phyloP scores from a whole-genome alignment of 2,329 filamentous ascomycete genomes.

The Trichoderma semiorbis region DNA sequence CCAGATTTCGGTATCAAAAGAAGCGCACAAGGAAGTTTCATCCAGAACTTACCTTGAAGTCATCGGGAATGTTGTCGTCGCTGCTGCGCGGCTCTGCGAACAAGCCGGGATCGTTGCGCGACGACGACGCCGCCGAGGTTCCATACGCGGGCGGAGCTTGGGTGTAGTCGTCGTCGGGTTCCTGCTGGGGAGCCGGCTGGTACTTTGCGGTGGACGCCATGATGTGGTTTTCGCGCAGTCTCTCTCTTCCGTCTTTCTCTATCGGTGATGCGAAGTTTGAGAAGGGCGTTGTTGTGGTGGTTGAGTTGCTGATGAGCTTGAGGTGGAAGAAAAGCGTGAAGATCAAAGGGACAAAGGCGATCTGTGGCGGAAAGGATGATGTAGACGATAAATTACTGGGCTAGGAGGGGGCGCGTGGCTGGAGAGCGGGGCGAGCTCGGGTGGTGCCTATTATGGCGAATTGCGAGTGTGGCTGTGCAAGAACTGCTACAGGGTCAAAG shows the following conservation, averaged over 20 bases:
- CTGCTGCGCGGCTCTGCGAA: constrained; percentile 69
- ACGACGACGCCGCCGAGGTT: constrained; percentile 49
- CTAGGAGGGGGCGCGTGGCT: constrained; percentile 19
- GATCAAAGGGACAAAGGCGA: constrained; percentile 6
- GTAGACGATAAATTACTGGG: constrained; percentile 10
- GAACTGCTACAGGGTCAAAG: neutral
- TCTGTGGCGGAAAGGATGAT: constrained; percentile 20
- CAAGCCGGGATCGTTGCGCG: constrained; percentile 55
- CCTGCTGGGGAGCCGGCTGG: constrained; percentile 75
- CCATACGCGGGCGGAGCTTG: constrained; percentile 80
- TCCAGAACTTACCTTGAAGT: constrained; percentile 71
- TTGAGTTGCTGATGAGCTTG: neutral
- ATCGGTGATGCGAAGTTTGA: neutral
- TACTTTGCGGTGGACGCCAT: constrained; percentile 83
- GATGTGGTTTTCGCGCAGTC: neutral
- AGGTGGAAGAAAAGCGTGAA: neutral
- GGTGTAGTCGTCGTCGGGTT: constrained; percentile 78
- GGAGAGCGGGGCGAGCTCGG: neutral
- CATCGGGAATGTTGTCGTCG: constrained; percentile 89
- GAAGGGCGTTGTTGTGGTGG: neutral
- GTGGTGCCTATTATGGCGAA: neutral
- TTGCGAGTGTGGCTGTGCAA: constrained; percentile 5
- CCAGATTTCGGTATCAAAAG: neutral
- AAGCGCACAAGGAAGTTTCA: neutral
- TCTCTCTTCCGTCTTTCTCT: neutral